phyloP scores from a whole-genome alignment of 257 asterid genomes.

The Nemophila menziesii region DNA sequence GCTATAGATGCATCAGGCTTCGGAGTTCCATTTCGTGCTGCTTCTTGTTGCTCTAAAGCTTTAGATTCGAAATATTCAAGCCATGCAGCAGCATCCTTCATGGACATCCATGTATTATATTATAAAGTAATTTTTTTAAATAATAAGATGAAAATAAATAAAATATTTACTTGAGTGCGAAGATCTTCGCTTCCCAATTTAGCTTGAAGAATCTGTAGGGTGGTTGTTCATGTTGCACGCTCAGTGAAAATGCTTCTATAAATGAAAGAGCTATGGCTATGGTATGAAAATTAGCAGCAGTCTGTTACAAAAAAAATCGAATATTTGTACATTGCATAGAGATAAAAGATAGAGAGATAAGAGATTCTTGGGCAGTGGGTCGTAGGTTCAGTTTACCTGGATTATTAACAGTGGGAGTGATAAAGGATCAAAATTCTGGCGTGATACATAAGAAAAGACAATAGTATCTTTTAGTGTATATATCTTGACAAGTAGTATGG shows the following conservation, averaged over 20 bases:
- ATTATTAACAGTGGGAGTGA: too few species aligned
- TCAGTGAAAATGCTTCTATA: conserved; percentile 40
- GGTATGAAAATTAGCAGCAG: conserved; percentile 44
- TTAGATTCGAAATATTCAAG: conserved; percentile 79
- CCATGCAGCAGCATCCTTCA: conserved; percentile 88
- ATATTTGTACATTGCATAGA: too few species aligned
- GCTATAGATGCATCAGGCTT: conserved; percentile 84
- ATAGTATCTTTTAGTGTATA: too few species aligned
- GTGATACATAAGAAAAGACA: too few species aligned
- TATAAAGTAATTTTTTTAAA: conserved; percentile 5
- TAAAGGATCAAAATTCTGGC: too few species aligned
- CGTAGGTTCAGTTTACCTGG: too few species aligned
- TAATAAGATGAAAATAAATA: conserved; percentile 4
- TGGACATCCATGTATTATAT: conserved; percentile 15
- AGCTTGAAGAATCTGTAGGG: conserved; percentile 35
- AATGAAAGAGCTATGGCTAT: conserved; percentile 44
- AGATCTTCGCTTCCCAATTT: conserved; percentile 39
- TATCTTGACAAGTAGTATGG: too few species aligned
- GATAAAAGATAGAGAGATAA: too few species aligned
- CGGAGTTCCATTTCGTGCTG: conserved; percentile 74
- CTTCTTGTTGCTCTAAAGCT: conserved; percentile 88
- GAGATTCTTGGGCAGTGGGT: too few species aligned
- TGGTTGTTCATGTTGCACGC: conserved; percentile 45
- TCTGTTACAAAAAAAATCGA: conserved; percentile 18
- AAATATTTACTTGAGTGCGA: conserved; percentile 40